Conservation (phyloP, 179 eudicot genomes). For the Pouteria campechiana region DNA sequence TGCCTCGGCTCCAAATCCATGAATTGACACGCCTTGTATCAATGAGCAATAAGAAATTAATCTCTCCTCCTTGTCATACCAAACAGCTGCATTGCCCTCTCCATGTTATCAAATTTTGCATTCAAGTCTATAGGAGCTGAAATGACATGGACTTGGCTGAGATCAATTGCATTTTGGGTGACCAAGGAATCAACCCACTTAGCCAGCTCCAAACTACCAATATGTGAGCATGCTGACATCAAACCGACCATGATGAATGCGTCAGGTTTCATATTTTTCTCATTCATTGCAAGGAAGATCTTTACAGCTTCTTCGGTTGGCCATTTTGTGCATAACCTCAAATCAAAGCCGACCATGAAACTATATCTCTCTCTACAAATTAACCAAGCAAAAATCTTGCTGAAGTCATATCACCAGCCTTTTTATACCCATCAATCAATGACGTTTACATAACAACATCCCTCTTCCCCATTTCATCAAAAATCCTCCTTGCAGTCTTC, state of each 20-base stretch:
- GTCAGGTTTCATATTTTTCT: conserved; percentile 8
- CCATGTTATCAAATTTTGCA: conserved; percentile 17
- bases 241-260: conserved; percentile 9
- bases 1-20: conserved; percentile 10
- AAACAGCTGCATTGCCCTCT: conserved; percentile 10
- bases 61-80: conserved; percentile 9
- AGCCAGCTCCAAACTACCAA: conserved; percentile 17
- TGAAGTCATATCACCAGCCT: conserved; percentile 11
- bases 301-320: conserved; percentile 12
- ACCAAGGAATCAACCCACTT: conserved; percentile 12
- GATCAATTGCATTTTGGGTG: conserved; percentile 5
- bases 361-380: conserved; percentile 4
- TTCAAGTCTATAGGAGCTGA: conserved; percentile 15
- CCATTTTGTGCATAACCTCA: conserved; percentile 12
- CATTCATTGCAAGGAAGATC: conserved; percentile 11
- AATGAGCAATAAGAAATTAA: conserved; percentile 13
- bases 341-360: conserved; percentile 17
- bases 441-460: too few species aligned
- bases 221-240: conserved; percentile 19
- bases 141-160: conserved; percentile 2
- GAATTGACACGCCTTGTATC: conserved; percentile 17
- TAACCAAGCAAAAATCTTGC: too few species aligned
- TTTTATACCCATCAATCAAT: too few species aligned
- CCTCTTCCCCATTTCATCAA: too few species aligned
- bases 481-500: conserved; percentile 9